Conservation (phyloP, 345 rosid genomes). For the Punica granatum region DNA sequence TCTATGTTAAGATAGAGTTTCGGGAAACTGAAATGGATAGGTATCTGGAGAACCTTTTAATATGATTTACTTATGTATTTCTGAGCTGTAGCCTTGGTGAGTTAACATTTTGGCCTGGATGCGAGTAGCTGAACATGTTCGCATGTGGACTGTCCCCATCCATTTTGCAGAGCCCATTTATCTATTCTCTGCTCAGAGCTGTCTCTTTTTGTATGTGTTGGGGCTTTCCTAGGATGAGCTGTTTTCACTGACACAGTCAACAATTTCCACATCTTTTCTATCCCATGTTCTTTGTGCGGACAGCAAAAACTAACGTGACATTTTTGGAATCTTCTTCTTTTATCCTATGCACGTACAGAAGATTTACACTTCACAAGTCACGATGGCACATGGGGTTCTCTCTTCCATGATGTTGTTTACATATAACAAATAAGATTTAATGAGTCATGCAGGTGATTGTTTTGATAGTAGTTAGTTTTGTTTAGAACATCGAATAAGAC, state of each 20-base stretch:
- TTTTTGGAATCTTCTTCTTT: not conserved
- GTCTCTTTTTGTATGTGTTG: too few relatives aligned
- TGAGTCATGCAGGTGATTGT: not conserved
- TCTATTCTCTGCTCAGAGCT: not conserved
- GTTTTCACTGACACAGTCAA: not conserved
- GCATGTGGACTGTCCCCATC: conserved; percentile 6
- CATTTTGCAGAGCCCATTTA: not conserved
- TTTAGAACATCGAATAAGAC: not conserved
- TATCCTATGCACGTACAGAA: not conserved
- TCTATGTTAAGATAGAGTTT: too few relatives aligned
- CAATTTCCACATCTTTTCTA: not conserved
- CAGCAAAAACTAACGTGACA: not conserved
- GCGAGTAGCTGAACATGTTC: not conserved
- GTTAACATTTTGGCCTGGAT: not conserved
- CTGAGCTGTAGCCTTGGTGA: too few relatives aligned
- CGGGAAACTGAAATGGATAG: not conserved
- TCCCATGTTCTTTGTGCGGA: not conserved
- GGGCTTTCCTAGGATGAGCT: not conserved
- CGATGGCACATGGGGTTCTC: not conserved
- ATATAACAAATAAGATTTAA: not conserved
- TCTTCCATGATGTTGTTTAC: not conserved
- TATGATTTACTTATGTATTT: too few relatives aligned
- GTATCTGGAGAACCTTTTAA: not conserved
- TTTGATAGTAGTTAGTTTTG: not conserved
- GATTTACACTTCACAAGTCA: not conserved